These are phyloP conservation scores for Dictyostelium brefeldianum DNA, from an alignment of 78 protist genomes.

Conservation along the genomic window DNA sequence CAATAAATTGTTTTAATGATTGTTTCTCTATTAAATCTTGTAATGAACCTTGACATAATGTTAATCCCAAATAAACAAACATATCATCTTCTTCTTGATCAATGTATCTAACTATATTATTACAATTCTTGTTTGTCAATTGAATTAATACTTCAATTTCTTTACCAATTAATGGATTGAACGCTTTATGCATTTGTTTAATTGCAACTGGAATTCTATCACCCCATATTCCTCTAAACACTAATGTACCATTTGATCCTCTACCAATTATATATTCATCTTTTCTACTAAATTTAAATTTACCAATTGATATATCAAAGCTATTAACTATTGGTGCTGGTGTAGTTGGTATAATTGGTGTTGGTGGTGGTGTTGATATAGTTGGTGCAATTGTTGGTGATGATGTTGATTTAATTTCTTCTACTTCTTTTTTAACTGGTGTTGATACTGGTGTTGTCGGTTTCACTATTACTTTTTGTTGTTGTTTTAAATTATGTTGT, in stretches of 20 bases:
- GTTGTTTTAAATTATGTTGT: background rate
- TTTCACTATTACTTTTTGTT: background rate
- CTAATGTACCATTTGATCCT: slow-evolving; percentile 79
- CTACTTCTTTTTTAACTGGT: background rate
- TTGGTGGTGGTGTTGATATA: background rate
- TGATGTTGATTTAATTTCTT: background rate
- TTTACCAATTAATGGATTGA: slow-evolving; percentile 29
- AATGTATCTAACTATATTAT: slow-evolving; percentile 50
- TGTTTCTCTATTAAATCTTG: slow-evolving; percentile 29
- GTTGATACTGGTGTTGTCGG: background rate
- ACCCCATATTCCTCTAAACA: slow-evolving; percentile 53
- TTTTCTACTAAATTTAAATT: slow-evolving; percentile 65
- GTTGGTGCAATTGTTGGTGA: background rate
- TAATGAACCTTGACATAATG: slow-evolving; percentile 48
- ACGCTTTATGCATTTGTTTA: slow-evolving; percentile 62
- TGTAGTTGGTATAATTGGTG: background rate
- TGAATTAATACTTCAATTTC: slow-evolving; percentile 51
- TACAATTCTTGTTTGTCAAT: slow-evolving; percentile 39
- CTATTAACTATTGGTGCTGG: background rate
- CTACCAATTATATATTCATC: slow-evolving; percentile 49
- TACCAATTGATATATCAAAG: slow-evolving; percentile 51
- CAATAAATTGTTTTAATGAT: background rate
- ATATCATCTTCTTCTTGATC: slow-evolving; percentile 74
- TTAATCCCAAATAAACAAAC: slow-evolving; percentile 66
- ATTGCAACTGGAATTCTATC: slow-evolving; percentile 62